These are phyloP conservation scores for Taiozyma sp. DNA, from an alignment of 1,139 yeast genomes.

Conservation along the genomic window DNA sequence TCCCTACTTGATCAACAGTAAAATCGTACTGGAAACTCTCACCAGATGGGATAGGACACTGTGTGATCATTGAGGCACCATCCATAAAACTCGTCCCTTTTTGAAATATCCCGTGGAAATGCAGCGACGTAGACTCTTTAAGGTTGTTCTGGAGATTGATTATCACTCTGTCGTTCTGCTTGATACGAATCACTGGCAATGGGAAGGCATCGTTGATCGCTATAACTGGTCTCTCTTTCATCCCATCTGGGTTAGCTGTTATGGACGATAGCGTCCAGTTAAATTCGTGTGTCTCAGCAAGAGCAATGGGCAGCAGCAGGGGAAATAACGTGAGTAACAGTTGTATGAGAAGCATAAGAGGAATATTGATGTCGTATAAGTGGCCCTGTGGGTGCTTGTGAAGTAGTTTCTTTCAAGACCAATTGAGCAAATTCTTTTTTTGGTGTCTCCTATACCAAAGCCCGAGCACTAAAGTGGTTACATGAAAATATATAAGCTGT, in stretches of 20 bases:
- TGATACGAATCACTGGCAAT: slow-evolving; percentile 44
- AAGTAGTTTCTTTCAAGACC: neutral
- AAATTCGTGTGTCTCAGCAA: slow-evolving; percentile 33
- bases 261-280: slow-evolving; percentile 38
- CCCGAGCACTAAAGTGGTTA: too few relatives aligned
- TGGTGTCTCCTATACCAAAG: neutral
- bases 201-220: slow-evolving; percentile 51
- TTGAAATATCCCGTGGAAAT: slow-evolving; percentile 55
- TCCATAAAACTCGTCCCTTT: slow-evolving; percentile 47
- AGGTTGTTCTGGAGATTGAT: slow-evolving; percentile 43
- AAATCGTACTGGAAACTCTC: slow-evolving; percentile 47
- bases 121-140: slow-evolving; percentile 45
- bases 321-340: neutral
- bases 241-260: slow-evolving; percentile 42
- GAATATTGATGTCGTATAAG: neutral
- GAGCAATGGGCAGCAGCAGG: neutral
- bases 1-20: slow-evolving; percentile 47
- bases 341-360: neutral
- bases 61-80: slow-evolving; percentile 56
- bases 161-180: slow-evolving; percentile 41
- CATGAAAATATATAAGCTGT: too few relatives aligned
- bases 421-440: neutral
- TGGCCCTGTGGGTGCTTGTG: neutral
- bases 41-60: slow-evolving; percentile 57
- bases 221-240: slow-evolving; percentile 29